phyloP scores from a whole-genome alignment of 352 stramenopile genomes.

The Globisporangium spinosum region DNA sequence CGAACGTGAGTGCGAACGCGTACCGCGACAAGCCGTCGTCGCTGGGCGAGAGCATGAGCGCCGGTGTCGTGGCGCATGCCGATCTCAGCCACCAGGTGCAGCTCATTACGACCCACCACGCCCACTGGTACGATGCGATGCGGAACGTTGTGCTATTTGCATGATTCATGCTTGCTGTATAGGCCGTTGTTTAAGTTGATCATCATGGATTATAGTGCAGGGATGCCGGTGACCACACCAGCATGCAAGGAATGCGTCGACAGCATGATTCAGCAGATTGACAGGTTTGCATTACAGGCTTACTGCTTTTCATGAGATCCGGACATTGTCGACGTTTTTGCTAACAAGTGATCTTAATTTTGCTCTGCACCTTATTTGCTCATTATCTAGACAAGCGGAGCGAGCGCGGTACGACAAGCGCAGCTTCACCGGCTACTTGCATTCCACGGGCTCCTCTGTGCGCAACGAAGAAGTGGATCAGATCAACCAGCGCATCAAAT shows the following conservation, averaged over 20 bases:
- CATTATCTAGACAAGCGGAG: constrained; percentile 45
- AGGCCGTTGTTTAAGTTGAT: no score
- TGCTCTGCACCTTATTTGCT: background rate
- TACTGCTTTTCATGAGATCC: background rate
- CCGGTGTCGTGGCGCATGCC: constrained; percentile 53
- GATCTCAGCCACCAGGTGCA: constrained; percentile 73
- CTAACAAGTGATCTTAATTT: background rate
- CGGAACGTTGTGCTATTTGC: no score
- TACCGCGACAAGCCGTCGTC: constrained; percentile 18
- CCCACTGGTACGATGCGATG: constrained; percentile 47
- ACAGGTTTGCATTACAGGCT: constrained; percentile 31
- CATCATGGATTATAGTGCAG: constrained; percentile 34
- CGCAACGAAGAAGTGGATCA: constrained; percentile 56
- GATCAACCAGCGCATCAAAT: constrained; percentile 71
- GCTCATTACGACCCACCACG: constrained; percentile 62
- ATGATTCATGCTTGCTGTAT: no score
- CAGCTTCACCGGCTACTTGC: constrained; percentile 50
- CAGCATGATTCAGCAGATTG: constrained; percentile 66
- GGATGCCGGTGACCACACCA: constrained; percentile 54
- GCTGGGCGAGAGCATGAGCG: constrained; percentile 59
- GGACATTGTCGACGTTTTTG: no score
- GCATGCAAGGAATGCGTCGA: constrained; percentile 77
- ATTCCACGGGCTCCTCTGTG: constrained; percentile 42
- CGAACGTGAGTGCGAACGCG: constrained; percentile 22
- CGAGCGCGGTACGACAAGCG: constrained; percentile 73